Base-by-base conservation (phyloP, 495 filamentous ascomycete species). In the Daldinia caldariorum region DNA sequence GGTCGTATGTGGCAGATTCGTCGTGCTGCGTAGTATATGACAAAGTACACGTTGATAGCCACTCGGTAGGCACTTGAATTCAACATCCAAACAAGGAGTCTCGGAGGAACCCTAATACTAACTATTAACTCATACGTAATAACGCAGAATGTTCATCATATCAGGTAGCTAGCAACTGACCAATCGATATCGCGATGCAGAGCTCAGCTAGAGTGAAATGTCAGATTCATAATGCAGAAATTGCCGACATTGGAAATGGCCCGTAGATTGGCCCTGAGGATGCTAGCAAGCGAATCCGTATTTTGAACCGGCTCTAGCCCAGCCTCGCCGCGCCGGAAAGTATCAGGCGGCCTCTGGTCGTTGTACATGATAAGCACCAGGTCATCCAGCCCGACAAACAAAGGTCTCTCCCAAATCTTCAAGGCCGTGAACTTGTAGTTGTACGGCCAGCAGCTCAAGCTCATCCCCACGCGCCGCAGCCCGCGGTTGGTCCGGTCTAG, bases 281-380 rank as follows among this genome's bases (percentile, higher is more conserved):
- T 8, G 22, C 53, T 45, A 16, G 38, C 10, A 31, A 64, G 41
- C 12, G 55, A 50, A 4, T 64, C 58, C 61, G 59, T 60, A 14
- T 53, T 66, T 1, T 9, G 31, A 8, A 18, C 50, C 7, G 1
- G 18, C 35, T 66, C 51, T 1, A 73, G 20, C 16, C 37, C 43
- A 18, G 45, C 69, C 22, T 73, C 58, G 32, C 66, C 70, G 22
- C 60, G 43, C 13, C 29, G 58, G 12, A 69, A 73, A 29, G 16
- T 35, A 9, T 34, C 9, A 9, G 70, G 66, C 4, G 58, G 70
- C 7, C 10, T 37, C 18, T 56, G 9, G n/a, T 69, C 61, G 6
- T 43, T 22, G 20, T 73, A 73, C 66, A 62, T 69, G 0, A 69
- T 38, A 4, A 73, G 8, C 26, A 66, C 57, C 12, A 73, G 14